Conservation (phyloP, 1,139 yeast genomes). For the Dujonia santamariae region DNA sequence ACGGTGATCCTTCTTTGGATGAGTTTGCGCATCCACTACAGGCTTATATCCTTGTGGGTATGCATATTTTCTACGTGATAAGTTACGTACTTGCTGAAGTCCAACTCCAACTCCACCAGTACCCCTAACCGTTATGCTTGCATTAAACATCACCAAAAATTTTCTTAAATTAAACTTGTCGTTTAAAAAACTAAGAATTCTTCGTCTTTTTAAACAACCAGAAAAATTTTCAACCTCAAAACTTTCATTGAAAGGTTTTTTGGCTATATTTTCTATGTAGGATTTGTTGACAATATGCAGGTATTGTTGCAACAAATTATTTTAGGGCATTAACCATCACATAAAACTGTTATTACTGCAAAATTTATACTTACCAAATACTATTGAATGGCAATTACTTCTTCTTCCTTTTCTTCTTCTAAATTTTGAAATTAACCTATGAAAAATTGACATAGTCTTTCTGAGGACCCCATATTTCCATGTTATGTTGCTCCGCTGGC, state of each 20-base stretch:
- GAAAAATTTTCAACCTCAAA: constrained; percentile 1
- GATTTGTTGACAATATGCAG: too few relatives aligned
- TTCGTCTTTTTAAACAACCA: neutral
- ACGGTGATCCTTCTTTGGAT: constrained; percentile 30
- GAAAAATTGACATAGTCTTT: too few relatives aligned
- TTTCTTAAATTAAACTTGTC: neutral
- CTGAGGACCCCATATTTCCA: too few relatives aligned
- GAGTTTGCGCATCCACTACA: constrained; percentile 20
- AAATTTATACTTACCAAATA: too few relatives aligned
- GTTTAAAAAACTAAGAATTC: neutral
- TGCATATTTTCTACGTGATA: constrained; percentile 23
- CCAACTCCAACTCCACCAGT: neutral
- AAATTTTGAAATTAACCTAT: too few relatives aligned
- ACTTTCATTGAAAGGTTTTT: neutral
- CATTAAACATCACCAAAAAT: neutral
- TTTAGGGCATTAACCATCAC: too few relatives aligned
- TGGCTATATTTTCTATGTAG: too few relatives aligned
- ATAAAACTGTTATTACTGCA: too few relatives aligned
- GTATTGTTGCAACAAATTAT: too few relatives aligned
- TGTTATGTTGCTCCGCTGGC: too few relatives aligned
- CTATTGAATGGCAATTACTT: too few relatives aligned
- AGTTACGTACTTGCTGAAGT: constrained; percentile 18
- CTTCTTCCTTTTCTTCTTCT: too few relatives aligned
- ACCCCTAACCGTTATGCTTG: constrained; percentile 1
- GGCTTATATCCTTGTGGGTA: constrained; percentile 27